These are phyloP conservation scores for Chaetomium fimeti DNA, from an alignment of 495 filamentous ascomycete genomes.

Conservation along the genomic window DNA sequence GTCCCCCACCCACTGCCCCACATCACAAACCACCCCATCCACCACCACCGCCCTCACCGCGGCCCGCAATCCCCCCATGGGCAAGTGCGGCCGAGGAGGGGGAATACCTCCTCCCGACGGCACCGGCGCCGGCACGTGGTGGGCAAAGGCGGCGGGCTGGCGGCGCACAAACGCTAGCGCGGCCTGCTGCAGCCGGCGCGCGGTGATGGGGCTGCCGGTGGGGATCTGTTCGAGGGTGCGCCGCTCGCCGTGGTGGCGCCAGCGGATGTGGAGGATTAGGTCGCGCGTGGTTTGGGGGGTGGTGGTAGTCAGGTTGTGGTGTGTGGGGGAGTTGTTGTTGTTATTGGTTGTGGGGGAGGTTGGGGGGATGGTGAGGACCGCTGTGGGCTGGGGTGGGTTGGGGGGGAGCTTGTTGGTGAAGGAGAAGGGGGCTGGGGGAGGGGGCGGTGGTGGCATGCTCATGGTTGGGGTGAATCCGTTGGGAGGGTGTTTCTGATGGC, in stretches of 20 bases:
- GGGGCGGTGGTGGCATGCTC: constrained; percentile 6
- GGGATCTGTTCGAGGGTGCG: constrained; percentile 29
- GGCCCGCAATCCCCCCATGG: constrained; percentile 25
- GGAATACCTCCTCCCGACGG: background rate
- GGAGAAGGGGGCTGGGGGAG: background rate
- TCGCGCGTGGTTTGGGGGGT: constrained; percentile 1
- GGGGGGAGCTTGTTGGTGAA: background rate
- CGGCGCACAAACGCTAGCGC: constrained; percentile 31
- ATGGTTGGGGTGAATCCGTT: background rate
- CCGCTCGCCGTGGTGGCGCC: constrained; percentile 34
- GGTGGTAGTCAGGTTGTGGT: background rate
- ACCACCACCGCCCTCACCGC: constrained; percentile 27
- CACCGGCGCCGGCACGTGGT: constrained; percentile 2
- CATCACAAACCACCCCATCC: constrained; percentile 35
- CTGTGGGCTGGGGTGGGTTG: background rate
- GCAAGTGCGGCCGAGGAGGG: background rate
- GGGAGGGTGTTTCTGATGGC: background rate
- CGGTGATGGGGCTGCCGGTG: background rate
- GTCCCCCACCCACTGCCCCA: constrained; percentile 33
- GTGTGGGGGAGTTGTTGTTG: background rate
- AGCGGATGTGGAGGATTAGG: constrained; percentile 35
- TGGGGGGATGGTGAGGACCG: background rate
- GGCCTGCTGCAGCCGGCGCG: constrained; percentile 31
- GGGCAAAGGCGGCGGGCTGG: constrained; percentile 16
- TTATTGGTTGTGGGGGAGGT: background rate